Evolutionary conservation across 1,284 basidiomycete genomes (phyloP), one percentile per base, ranked within the genome.

Genomic region (Irpex sp.): DNA sequence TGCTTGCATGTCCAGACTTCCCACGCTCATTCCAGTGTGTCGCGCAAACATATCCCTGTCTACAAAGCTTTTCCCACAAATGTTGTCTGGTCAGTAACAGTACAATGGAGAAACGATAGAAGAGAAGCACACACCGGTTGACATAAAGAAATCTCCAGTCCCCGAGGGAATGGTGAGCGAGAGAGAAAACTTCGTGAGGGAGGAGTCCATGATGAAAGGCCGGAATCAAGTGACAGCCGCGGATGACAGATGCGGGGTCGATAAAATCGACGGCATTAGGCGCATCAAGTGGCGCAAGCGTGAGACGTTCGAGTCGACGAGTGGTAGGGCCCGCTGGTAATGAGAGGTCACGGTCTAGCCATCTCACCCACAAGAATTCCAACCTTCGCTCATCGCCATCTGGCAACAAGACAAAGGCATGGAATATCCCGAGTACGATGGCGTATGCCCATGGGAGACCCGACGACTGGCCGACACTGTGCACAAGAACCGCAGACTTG

Each of bases 111-210:
- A 31, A 31, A 31, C 31, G 31, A 31, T 31, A 31, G 31, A 31
- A 31, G 31, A 31, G 31, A 31, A 31, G 31, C 31, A 31, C 31
- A 31, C 31, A 31, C 31, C 31, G 31, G 31, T 31, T 31, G 31
- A 31, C 31, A 31, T 31, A 31, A 31, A 31, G 31, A 31, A 31
- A 31, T 31, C 31, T 31, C 31, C 31, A 31, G 31, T 31, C 31
- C 31, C 31, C 31, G 31, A 31, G 31, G 31, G 31, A 31, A 31
- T 31, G 31, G 31, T 31, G 31, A 1, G 77, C 77, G 56, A 80
- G 68, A 31, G 31, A 31, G 31, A 31, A 31, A 31, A 31, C 31
- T 31, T 31, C 31, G 31, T 31, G 31, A 31, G 39, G 39, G 8
- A n/a, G 8, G 1, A 1, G 39, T 11, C 39, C 39, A n/a, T 43